Evolutionary conservation across 305 asterid genomes (phyloP), one percentile per base, ranked within the genome.

Genomic region (Fraxinus baroniana): DNA sequence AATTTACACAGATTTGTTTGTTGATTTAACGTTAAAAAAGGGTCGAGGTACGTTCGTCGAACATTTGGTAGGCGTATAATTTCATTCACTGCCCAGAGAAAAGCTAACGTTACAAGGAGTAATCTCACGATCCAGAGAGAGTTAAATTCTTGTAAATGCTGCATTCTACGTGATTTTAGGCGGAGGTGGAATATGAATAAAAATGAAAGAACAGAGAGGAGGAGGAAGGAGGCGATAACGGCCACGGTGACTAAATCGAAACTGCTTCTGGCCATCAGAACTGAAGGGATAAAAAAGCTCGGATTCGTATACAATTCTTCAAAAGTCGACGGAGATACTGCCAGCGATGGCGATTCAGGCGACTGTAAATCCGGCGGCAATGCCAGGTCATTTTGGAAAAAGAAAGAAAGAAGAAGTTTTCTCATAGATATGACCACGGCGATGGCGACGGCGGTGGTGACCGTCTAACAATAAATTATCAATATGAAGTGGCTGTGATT

Each of bases 51-150:
- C 8, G 81, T 60, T 8, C 79, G 82, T 12, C 89, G 88, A 7
- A 89, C 80, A 17, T 87, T 76, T 2, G 94, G 91, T 13, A 91
- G 84, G 3, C 95, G 93, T 22, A 92, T 71, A 26, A 90, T 81
- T 79, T 93, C 97, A 26, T 90, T 89, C 20, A 86, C 7, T 0
- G 91, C 90, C 97, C 97, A 93, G 18, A 85, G 66, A 2, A 86
- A 70, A 15, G 90, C 90, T 8, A 91, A 84, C 0, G 82, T 37
- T 0, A 90, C 91, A 78, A 94, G 98, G 26, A 92, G 88, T 83
- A 90, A 87, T 80, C 97, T 72, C 26, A 90, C 91, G 84, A 88
- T 82, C 98, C 98, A 94, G 39, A 89, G 86, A 0, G 91, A 87
- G 83, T 89, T 94, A 84, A 93, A 94, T 1, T 90, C 85, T 32